Evolutionary conservation across 345 rosid species (phyloP), one percentile per base, ranked within the genome.

Genomic region (Rhodomyrtus tomentosa): DNA sequence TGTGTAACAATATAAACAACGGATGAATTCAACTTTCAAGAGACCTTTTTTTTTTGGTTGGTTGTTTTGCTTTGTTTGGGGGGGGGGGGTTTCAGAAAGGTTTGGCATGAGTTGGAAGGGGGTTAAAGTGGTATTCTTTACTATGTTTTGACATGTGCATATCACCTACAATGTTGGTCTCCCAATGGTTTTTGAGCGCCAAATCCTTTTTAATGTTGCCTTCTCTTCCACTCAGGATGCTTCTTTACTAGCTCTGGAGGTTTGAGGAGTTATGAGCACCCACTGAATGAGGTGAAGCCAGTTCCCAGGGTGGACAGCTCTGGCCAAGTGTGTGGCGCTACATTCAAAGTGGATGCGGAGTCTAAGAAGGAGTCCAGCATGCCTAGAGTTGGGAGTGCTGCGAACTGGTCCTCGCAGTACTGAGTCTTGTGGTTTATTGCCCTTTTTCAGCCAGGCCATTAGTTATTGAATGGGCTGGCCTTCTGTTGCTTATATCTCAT

Each of bases 301-400:
- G 92, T 94, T 83, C 99, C 98, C 0, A 92, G 98, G 88, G 98
- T 96, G 81, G 99, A 96, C 87, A 96, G 99, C 86, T 96, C 98
- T 0, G 99, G 99, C 42, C 85, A 96, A 82, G 92, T 95, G 48
- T 95, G 98, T 6, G 99, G 99, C 76, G 92, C 98, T 4, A 91
- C 58, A 38, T 96, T 96, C 91, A 91, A 90, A 90, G 98, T 96
- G 87, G 98, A 96, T 88, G 88, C 90, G 1, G 98, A 91, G 84
- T 76, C 95, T 58, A 94, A 94, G 94, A 96, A 95, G 93, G 93
- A 90, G 85, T 76, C 86, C 50, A 91, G 95, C 90, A 95, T 96
- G 95, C 98, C 98, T 4, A 93, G 98, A 87, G 98, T 95, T 52
- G 99, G 95, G 45, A 96, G 99, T 81, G 93, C 95, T 29, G 95